Base-by-base conservation (phyloP, 164 flowering plant genomes). In the Dillenia turbinata region DNA sequence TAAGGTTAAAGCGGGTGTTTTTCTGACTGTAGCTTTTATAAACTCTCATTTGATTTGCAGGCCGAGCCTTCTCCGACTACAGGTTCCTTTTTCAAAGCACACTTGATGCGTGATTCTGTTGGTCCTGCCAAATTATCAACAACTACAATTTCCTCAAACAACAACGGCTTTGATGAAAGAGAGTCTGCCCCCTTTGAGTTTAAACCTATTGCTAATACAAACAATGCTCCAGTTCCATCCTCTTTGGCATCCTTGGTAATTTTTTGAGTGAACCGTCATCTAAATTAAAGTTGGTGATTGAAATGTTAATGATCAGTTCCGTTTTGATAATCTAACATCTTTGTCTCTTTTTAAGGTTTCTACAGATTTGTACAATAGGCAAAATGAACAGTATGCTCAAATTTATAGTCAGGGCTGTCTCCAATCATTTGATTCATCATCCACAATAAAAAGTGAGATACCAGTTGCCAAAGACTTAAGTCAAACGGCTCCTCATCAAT, bases 61-160 rank as follows among this genome's bases (percentile, higher is more conserved):
- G 85, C 75, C 5, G 94, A 85, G 73, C 94, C 90, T 64, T 90
- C 97, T 22, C 97, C 97, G 61, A 90, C 97, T 62, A 90, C 97
- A 24, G 95, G 97, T 64, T 79, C 95, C 50, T 79, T 86, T 69
- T 55, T 59, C 59, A 81, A 77, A 71, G 69, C 75, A 56, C 86
- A 75, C 46, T 47, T 67, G 63, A 68, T 71, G 70, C 81, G 74
- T 49, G 76, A 71, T 47, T 44, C 61, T 60, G 52, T 62, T 54
- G 68, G 67, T 12, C 62, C 72, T 46, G 59, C 74, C 19, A 58
- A 64, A 49, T 62, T 73, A 9, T 60, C 78, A 44, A 71, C 75
- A 10, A 70, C 69, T 19, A 62, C 70, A 50, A 73, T 65, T 51
- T 47, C 61, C 61, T 71, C 79, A 15, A 70, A 61, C 66, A 61